A percentile compares a stretch with the other conserved stretches of the same genome.
These are phyloP conservation scores for Cyanodermella asteris DNA, from an alignment of 2,329 filamentous ascomycete species.

Conservation along the genomic window DNA sequence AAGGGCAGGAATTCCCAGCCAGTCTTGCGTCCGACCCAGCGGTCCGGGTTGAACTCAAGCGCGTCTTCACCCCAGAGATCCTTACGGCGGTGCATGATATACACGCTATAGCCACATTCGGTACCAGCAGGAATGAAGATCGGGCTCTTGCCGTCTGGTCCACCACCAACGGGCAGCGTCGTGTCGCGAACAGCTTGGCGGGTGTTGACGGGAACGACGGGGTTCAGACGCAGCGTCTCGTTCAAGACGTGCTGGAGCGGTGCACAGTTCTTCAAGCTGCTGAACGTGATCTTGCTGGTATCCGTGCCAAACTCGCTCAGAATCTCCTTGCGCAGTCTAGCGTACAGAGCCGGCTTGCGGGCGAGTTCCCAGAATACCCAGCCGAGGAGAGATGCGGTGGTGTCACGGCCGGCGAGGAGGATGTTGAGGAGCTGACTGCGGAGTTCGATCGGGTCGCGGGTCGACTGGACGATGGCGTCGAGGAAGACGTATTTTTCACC, in stretches of 20 bases:
- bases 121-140: slow-evolving; percentile 46
- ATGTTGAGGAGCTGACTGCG: slow-evolving; percentile 4
- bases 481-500: slow-evolving; percentile 49
- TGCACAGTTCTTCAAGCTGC: slow-evolving; percentile 9
- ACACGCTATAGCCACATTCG: slow-evolving; percentile 41
- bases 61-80: slow-evolving; percentile 27
- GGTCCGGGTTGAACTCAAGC: slow-evolving; percentile 17
- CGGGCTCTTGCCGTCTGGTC: slow-evolving; percentile 24
- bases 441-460: slow-evolving; percentile 1
- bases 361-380: slow-evolving; percentile 5
- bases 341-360: slow-evolving; percentile 1
- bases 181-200: slow-evolving; percentile 20
- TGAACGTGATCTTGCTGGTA: slow-evolving; percentile 25
- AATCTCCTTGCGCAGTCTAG: slow-evolving; percentile 1
- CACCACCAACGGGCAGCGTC: slow-evolving; percentile 15
- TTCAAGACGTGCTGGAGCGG: slow-evolving; percentile 11
- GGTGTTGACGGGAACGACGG: slow-evolving; percentile 24
- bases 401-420: slow-evolving; percentile 5
- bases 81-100: slow-evolving; percentile 49
- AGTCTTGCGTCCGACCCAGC: slow-evolving; percentile 11
- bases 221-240: slow-evolving; percentile 22
- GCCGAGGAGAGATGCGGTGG: slow-evolving; percentile 4
- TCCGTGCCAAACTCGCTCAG: slow-evolving; percentile 38
- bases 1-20: slow-evolving; percentile 4
- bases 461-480: slow-evolving; percentile 47